These are phyloP conservation scores for Pichia sp. DNA, from an alignment of 1,139 yeast species.

Conservation along the genomic window DNA sequence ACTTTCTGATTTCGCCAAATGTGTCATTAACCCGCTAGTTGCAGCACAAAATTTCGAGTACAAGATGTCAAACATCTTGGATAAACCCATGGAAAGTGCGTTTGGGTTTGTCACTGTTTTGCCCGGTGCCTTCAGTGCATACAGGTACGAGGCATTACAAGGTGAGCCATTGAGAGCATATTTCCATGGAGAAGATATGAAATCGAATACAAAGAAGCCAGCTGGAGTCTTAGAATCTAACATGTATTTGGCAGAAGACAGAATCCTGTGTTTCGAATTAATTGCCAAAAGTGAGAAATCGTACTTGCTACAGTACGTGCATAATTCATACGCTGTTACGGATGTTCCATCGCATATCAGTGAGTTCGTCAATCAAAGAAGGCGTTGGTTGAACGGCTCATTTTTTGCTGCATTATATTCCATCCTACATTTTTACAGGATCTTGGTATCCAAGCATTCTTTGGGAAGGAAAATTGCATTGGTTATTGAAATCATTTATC, in stretches of 20 bases:
- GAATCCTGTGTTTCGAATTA: constrained; percentile 76
- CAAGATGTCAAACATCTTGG: constrained; percentile 75
- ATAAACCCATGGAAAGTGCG: constrained; percentile 77
- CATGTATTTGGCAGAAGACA: constrained; percentile 80
- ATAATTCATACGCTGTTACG: constrained; percentile 74
- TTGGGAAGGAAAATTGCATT: constrained; percentile 55
- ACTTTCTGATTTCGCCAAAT: constrained; percentile 25
- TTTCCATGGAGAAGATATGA: constrained; percentile 77
- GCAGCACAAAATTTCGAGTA: constrained; percentile 86
- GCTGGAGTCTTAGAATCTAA: constrained; percentile 74
- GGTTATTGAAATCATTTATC: constrained; percentile 67
- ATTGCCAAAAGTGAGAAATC: constrained; percentile 62
- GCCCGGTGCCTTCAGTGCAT: constrained; percentile 87
- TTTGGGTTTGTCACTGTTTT: constrained; percentile 78
- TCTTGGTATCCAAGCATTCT: constrained; percentile 65
- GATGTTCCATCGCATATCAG: constrained; percentile 75
- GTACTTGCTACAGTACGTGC: constrained; percentile 67
- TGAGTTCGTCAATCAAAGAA: constrained; percentile 70
- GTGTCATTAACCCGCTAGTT: constrained; percentile 65
- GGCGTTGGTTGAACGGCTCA: constrained; percentile 85
- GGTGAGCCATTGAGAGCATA: constrained; percentile 77
- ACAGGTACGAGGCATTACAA: constrained; percentile 65
- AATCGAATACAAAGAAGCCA: constrained; percentile 40
- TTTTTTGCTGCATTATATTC: constrained; percentile 79
- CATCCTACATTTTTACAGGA: constrained; percentile 61